A percentile compares a stretch with the other conserved stretches of the same genome.
phyloP scores from a whole-genome alignment of 345 rosid species.

The Citrus maxima region DNA sequence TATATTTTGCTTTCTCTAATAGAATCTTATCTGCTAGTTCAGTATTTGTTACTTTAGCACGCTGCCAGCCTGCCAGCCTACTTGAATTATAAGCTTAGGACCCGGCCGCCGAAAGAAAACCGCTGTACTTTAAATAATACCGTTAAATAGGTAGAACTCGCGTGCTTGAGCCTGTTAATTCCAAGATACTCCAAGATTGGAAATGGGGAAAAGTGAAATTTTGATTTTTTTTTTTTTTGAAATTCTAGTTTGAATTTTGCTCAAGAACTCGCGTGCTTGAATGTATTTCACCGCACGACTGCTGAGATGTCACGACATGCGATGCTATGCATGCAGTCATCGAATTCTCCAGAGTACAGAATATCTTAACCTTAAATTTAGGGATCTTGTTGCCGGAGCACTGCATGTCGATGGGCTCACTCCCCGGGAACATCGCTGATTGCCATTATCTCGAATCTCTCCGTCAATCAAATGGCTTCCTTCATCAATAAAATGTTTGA shows the following conservation, averaged over 20 bases:
- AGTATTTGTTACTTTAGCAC: not conserved
- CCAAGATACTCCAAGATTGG: not conserved
- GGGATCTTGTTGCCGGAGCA: slow-evolving; percentile 17
- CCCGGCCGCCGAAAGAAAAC: not conserved
- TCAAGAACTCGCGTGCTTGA: too few species aligned
- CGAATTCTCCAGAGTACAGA: not conserved
- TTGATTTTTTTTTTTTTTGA: too few species aligned
- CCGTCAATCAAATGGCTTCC: not conserved
- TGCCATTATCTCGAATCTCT: not conserved
- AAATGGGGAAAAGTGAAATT: not conserved
- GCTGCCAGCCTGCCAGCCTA: not conserved
- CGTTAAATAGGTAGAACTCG: not conserved
- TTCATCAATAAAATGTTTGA: not conserved
- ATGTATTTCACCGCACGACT: too few species aligned
- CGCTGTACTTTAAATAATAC: not conserved
- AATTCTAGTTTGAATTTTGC: not conserved
- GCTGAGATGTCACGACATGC: slow-evolving; percentile 2
- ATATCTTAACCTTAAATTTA: not conserved
- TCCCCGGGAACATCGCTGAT: slow-evolving; percentile 16
- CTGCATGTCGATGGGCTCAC: not conserved
- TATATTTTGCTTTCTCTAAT: not conserved
- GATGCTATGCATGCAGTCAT: not conserved
- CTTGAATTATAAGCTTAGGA: not conserved
- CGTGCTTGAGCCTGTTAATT: not conserved
- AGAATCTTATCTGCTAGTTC: not conserved